These are phyloP conservation scores for Annulohypoxylon moriforme DNA, from an alignment of 495 filamentous ascomycete genomes.

Conservation along the genomic window DNA sequence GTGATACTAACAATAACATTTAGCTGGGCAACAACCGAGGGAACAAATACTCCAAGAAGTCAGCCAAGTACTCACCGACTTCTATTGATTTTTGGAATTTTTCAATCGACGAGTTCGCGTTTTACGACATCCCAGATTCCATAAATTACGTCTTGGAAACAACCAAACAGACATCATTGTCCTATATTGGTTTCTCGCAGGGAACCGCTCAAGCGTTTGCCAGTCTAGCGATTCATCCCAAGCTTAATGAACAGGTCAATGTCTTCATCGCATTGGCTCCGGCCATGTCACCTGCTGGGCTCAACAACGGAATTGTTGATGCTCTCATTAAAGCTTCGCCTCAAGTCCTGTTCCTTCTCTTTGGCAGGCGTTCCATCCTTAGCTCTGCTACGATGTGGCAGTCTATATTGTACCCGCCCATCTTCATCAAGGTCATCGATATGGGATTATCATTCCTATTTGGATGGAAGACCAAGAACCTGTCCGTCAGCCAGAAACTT, in stretches of 20 bases:
- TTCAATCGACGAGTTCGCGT: constrained; percentile 97
- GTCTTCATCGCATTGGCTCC: constrained; percentile 98
- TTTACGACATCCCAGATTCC: constrained; percentile 95
- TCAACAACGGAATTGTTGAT: constrained; percentile 88
- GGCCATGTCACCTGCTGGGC: constrained; percentile 94
- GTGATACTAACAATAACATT: constrained; percentile 16
- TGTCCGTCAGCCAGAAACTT: constrained; percentile 87
- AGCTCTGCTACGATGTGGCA: constrained; percentile 98
- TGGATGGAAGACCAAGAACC: constrained; percentile 89
- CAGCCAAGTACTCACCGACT: constrained; percentile 74
- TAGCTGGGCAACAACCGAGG: constrained; percentile 95
- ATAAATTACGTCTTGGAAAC: constrained; percentile 91
- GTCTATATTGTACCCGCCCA: constrained; percentile 91
- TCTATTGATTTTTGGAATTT: constrained; percentile 93
- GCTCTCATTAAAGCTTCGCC: constrained; percentile 94
- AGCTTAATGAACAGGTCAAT: constrained; percentile 91
- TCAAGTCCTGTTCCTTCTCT: constrained; percentile 90
- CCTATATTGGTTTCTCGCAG: constrained; percentile 97
- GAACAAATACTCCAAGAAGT: constrained; percentile 99
- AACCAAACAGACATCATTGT: constrained; percentile 84
- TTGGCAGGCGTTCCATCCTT: constrained; percentile 93
- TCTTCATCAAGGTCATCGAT: constrained; percentile 92
- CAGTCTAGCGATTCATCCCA: constrained; percentile 91
- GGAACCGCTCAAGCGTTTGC: constrained; percentile 98
- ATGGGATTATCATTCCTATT: constrained; percentile 83